These are phyloP conservation scores for Ustilago trichophora DNA, from an alignment of 1,284 basidiomycete species.

Conservation along the genomic window DNA sequence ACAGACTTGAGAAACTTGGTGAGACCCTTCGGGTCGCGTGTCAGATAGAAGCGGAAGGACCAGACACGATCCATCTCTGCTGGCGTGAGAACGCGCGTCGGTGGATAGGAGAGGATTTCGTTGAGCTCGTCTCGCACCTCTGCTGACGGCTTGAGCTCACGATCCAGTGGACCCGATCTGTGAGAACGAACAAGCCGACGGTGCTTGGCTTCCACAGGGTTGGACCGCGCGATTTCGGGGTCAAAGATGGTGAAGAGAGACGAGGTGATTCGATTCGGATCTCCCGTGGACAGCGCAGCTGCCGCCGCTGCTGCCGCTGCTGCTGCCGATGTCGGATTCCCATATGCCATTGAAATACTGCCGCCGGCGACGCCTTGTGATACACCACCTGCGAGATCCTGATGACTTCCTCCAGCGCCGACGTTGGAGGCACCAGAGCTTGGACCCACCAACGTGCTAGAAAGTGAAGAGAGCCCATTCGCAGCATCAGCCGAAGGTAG, in stretches of 20 bases:
- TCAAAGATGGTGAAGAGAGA: constrained; percentile 85
- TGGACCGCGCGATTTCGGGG: constrained; percentile 87
- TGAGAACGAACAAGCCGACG: constrained; percentile 92
- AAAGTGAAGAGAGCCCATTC: constrained; percentile 20
- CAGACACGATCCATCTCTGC: constrained; percentile 96
- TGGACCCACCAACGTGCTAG: constrained; percentile 5
- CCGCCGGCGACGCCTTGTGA: constrained; percentile 8
- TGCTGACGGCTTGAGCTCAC: constrained; percentile 93
- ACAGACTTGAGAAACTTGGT: constrained; percentile 99
- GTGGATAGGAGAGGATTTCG: constrained; percentile 87
- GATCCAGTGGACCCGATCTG: constrained; percentile 89
- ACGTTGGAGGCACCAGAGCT: constrained; percentile 1
- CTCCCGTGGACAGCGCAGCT: constrained; percentile 65
- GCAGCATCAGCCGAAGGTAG: constrained; percentile 14
- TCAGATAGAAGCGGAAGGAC: constrained; percentile 98
- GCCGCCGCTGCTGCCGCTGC: constrained; percentile 41
- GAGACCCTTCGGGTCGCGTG: constrained; percentile 83
- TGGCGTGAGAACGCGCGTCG: constrained; percentile 83
- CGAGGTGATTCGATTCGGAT: constrained; percentile 69
- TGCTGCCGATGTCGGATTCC: constrained; percentile 23
- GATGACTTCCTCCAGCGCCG: background rate
- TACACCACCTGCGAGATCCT: background rate
- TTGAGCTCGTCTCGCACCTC: constrained; percentile 92
- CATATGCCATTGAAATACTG: constrained; percentile 1
- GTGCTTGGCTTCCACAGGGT: constrained; percentile 97